A percentile compares a stretch with the other conserved stretches of the same genome.
Conservation (phyloP, 2,329 filamentous ascomycete genomes). For the Metarhizium guizhouense region DNA sequence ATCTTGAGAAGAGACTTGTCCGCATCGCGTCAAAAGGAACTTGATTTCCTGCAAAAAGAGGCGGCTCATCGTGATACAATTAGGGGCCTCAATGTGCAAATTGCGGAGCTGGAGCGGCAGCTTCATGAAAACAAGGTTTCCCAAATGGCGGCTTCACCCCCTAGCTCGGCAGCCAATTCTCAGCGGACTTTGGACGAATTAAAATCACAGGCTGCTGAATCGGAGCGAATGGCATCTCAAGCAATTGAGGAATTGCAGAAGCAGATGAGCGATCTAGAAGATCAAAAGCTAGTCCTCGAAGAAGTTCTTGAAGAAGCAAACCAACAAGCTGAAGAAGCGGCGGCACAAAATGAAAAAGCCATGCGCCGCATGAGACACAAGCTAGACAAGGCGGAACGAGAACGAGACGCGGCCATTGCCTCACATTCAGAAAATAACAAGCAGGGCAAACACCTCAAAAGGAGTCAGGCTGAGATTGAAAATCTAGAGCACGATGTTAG, state of each 20-base stretch:
- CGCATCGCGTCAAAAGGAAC: constrained; percentile 56
- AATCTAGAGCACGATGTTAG: constrained; percentile 64
- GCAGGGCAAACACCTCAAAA: constrained; percentile 51
- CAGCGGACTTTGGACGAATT: constrained; percentile 51
- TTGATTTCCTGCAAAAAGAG: constrained; percentile 57
- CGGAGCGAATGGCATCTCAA: constrained; percentile 35
- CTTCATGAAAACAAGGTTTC: constrained; percentile 55
- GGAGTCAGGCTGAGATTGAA: constrained; percentile 55
- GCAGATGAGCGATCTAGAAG: constrained; percentile 48
- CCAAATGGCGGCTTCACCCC: constrained; percentile 34
- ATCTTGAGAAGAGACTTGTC: constrained; percentile 54
- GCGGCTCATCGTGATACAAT: constrained; percentile 51
- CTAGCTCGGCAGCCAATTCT: constrained; percentile 39
- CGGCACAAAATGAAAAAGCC: constrained; percentile 32
- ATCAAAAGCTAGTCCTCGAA: constrained; percentile 49
- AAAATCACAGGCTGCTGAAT: constrained; percentile 39
- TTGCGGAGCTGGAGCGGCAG: constrained; percentile 58
- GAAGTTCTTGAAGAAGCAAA: constrained; percentile 48
- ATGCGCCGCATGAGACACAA: constrained; percentile 37
- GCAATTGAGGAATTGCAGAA: constrained; percentile 39
- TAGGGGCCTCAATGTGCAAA: constrained; percentile 54
- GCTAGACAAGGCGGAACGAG: constrained; percentile 41
- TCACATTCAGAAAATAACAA: constrained; percentile 33
- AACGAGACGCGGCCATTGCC: constrained; percentile 28
- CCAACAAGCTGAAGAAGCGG: constrained; percentile 39